Conservation (phyloP, 768 basidiomycete species). For the Pleurotus djamor region DNA sequence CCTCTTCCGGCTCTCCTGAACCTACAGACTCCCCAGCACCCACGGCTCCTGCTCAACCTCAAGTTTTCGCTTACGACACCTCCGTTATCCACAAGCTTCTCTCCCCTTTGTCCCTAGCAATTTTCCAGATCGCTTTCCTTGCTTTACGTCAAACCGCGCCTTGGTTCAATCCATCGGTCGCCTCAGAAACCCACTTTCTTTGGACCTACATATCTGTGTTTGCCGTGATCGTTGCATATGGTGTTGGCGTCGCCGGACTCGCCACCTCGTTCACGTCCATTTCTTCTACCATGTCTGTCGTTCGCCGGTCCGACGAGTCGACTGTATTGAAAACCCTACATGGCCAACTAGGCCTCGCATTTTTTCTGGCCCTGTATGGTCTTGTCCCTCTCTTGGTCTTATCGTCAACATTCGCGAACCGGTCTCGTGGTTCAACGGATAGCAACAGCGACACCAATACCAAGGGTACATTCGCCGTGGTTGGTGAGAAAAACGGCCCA, state of each 20-base stretch:
- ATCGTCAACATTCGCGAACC: conserved; percentile 13
- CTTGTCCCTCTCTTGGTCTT: conserved; percentile 42
- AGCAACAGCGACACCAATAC: conserved; percentile 12
- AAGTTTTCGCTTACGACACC: conserved; percentile 23
- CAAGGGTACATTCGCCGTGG: conserved; percentile 18
- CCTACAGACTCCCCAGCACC: conserved; percentile 11
- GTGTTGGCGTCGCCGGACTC: conserved; percentile 61
- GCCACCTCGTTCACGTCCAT: conserved; percentile 62
- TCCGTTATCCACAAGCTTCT: conserved; percentile 43
- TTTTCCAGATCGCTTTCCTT: conserved; percentile 32
- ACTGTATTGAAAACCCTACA: conserved; percentile 56
- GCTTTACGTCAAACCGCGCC: conserved; percentile 26
- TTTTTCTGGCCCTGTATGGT: conserved; percentile 62
- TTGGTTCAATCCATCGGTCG: conserved; percentile 9
- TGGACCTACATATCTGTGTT: conserved; percentile 35
- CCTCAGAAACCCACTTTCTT: conserved; percentile 17
- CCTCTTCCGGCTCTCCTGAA: conserved; percentile 16
- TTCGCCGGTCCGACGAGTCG: conserved; percentile 28
- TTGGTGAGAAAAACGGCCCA: conserved; percentile 27
- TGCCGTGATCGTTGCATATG: conserved; percentile 41
- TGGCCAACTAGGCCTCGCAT: conserved; percentile 59
- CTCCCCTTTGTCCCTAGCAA: conserved; percentile 39
- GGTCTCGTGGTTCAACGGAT: conserved; percentile 4
- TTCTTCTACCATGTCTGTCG: conserved; percentile 21
- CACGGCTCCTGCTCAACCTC: neutral